These are phyloP conservation scores for Colletotrichum scovillei DNA, from an alignment of 2,329 filamentous ascomycete species.

Conservation along the genomic window DNA sequence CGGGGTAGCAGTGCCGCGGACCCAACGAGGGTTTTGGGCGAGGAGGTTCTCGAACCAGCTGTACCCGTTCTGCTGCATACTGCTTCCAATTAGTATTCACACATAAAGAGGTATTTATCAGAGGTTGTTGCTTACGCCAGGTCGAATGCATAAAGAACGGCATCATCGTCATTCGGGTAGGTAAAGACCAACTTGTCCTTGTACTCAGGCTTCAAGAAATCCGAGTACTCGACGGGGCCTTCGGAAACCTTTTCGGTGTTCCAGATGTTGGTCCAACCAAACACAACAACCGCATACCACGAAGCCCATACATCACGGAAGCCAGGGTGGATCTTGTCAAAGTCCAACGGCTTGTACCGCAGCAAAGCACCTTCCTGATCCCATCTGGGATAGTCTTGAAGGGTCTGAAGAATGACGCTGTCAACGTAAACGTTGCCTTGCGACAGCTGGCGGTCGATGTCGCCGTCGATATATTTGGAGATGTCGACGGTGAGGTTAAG, in stretches of 20 bases:
- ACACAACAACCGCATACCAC: constrained; percentile 54
- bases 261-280: constrained; percentile 50
- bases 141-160: constrained; percentile 62
- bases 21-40: constrained; percentile 62
- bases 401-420: constrained; percentile 59
- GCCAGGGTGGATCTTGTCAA: constrained; percentile 53
- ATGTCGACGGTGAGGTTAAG: constrained; percentile 67
- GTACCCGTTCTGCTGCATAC: constrained; percentile 53
- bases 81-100: constrained; percentile 29
- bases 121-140: constrained; percentile 52
- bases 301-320: constrained; percentile 53
- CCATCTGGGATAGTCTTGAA: constrained; percentile 65
- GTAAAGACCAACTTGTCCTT: constrained; percentile 65
- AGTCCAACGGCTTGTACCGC: constrained; percentile 59
- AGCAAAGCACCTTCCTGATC: constrained; percentile 57
- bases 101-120: not conserved
- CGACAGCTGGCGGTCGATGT: constrained; percentile 58
- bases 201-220: constrained; percentile 59
- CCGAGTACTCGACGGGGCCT: constrained; percentile 51
- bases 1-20: constrained; percentile 61
- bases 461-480: constrained; percentile 64
- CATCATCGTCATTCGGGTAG: constrained; percentile 69
- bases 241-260: constrained; percentile 47
- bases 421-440: constrained; percentile 54
- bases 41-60: constrained; percentile 60